Evolutionary conservation across 1,284 basidiomycete species (phyloP).

Genomic region (Leccinum pachyderme): DNA sequence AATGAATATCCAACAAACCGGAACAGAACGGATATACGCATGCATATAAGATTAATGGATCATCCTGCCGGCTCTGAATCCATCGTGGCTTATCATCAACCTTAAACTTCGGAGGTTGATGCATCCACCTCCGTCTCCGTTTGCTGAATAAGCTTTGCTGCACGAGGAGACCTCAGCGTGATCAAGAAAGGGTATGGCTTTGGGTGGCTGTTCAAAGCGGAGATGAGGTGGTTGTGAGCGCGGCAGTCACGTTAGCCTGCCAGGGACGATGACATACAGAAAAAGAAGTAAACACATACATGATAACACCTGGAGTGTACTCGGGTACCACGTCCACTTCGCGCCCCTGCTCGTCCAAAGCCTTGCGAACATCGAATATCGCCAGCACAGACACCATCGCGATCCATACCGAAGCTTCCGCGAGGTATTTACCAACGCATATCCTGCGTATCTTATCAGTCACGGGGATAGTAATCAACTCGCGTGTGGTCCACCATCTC

Average conservation of each 20-base stretch:
- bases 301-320: conserved; percentile 53
- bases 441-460: conserved; percentile 26
- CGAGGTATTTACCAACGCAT: conserved; percentile 46
- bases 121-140: conserved; percentile 3
- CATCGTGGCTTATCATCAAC: background rate
- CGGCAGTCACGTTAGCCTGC: background rate
- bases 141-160: conserved; percentile 14
- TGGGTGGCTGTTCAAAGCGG: conserved; percentile 9
- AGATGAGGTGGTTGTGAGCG: background rate
- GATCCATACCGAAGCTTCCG: conserved; percentile 43
- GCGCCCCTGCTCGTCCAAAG: conserved; percentile 32
- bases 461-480: background rate
- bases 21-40: background rate
- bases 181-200: conserved; percentile 28
- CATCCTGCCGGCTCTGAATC: background rate
- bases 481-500: background rate
- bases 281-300: conserved; percentile 30
- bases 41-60: background rate
- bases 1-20: background rate
- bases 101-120: background rate
- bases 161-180: conserved; percentile 25
- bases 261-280: background rate
- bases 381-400: conserved; percentile 43
- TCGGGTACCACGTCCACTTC: conserved; percentile 38
- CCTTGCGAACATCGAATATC: conserved; percentile 37